Conservation (phyloP, 164 flowering plant species). For the Magnolia kwangsiensis region DNA sequence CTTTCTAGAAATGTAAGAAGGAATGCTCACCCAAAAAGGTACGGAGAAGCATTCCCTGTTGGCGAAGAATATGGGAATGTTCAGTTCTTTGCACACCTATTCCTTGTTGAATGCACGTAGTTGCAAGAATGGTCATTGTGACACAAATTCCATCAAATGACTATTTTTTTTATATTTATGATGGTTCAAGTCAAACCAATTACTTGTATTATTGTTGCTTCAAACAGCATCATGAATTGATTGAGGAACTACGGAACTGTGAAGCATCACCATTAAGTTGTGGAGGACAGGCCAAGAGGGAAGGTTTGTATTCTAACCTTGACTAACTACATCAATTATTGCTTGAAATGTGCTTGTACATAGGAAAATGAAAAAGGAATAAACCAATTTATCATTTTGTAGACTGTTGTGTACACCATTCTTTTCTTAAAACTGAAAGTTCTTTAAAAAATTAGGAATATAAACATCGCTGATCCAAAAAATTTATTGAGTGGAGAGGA, state of each 20-base stretch:
- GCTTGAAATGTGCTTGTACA: background rate
- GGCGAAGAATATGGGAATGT: too few species aligned
- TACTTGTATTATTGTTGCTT: slow-evolving; percentile 8
- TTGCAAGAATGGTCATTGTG: background rate
- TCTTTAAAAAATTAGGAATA: background rate
- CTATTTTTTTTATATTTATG: background rate
- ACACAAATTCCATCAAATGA: background rate
- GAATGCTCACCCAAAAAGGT: too few species aligned
- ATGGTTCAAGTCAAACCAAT: background rate
- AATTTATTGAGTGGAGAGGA: background rate
- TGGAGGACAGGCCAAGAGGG: slow-evolving; percentile 21
- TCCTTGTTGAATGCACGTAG: too few species aligned
- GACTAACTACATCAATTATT: background rate
- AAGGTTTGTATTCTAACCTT: slow-evolving; percentile 28
- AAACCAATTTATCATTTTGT: background rate
- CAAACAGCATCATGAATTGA: slow-evolving; percentile 28
- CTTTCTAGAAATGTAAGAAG: too few species aligned
- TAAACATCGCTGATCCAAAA: background rate
- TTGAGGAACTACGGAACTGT: slow-evolving; percentile 24
- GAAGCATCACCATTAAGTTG: slow-evolving; percentile 19
- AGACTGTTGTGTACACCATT: background rate
- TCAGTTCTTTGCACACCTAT: too few species aligned
- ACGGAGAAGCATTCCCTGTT: too few species aligned
- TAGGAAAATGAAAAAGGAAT: background rate
- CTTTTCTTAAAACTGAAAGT: background rate